A percentile compares a stretch with the other conserved stretches of the same genome.
Evolutionary conservation across 1,139 yeast genomes (phyloP).

Genomic region (Suhomyces chickasaworum): DNA sequence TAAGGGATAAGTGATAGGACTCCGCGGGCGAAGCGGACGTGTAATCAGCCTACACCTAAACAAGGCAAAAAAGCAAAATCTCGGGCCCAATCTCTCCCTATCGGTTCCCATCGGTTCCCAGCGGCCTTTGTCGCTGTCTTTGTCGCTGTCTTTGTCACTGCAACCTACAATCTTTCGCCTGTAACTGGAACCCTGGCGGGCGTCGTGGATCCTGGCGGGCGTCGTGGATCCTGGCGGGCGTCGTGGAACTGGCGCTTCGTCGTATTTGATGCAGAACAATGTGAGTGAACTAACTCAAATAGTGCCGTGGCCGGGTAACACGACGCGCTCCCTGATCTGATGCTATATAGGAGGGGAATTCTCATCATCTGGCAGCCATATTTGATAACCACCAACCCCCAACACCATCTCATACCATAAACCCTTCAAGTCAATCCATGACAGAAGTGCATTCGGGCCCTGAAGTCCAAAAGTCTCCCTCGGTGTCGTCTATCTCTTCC

Average conservation of each 20-base stretch:
- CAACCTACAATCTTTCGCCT: neutral
- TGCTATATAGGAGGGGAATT: conserved; percentile 1
- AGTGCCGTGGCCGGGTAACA: conserved; percentile 9
- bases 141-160: neutral
- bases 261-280: conserved; percentile 5
- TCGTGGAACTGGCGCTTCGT: too few relatives aligned
- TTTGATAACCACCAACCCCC: neutral
- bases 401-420: neutral
- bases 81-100: neutral
- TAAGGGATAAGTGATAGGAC: too few relatives aligned
- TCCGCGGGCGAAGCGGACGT: too few relatives aligned
- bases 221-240: too few relatives aligned
- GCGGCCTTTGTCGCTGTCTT: neutral
- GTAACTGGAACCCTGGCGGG: neutral
- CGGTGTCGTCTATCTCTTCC: conserved; percentile 33
- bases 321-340: conserved; percentile 5
- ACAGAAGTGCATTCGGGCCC: neutral
- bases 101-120: too few relatives aligned
- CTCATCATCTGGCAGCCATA: neutral
- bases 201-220: too few relatives aligned
- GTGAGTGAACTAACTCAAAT: conserved; percentile 5
- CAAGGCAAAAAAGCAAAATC: neutral
- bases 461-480: conserved; percentile 16
- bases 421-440: conserved; percentile 1
- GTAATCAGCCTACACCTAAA: too few relatives aligned